Percentiles rank a stretch among this genome's conserved stretches.
Conservation (phyloP, 768 basidiomycete genomes). For the Hypsizygus marmoreus region DNA sequence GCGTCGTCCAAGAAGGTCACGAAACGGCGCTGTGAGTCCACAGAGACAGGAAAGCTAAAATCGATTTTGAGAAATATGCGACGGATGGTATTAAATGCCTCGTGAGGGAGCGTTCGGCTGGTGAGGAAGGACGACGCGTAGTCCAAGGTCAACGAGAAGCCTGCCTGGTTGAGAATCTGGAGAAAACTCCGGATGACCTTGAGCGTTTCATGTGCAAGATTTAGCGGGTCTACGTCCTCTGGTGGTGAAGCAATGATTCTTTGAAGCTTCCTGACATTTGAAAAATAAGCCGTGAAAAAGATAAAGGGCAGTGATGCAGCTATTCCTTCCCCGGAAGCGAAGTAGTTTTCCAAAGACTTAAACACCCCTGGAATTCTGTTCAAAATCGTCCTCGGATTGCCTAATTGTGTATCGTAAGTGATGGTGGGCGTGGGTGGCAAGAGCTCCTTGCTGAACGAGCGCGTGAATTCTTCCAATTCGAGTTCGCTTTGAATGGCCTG, state of each 20-base stretch:
- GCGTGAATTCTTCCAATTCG: constrained; percentile 19
- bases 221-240: constrained; percentile 9
- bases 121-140: constrained; percentile 27
- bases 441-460: not conserved
- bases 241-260: constrained; percentile 17
- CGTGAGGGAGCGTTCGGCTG: constrained; percentile 30
- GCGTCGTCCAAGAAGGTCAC: constrained; percentile 31
- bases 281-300: not conserved
- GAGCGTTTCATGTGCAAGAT: constrained; percentile 20
- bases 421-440: too few relatives aligned
- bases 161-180: constrained; percentile 29
- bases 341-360: not conserved
- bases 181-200: constrained; percentile 26
- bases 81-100: constrained; percentile 39
- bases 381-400: not conserved
- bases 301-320: constrained; percentile 4
- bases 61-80: constrained; percentile 35
- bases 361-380: not conserved
- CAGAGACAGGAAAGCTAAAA: constrained; percentile 19
- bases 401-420: too few relatives aligned
- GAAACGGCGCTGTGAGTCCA: constrained; percentile 27
- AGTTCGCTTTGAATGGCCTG: constrained; percentile 22
- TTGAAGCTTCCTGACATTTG: constrained; percentile 19
- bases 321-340: constrained; percentile 5
- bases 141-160: constrained; percentile 30